phyloP scores from a whole-genome alignment of 345 rosid genomes.

The Sonneratia alba region DNA sequence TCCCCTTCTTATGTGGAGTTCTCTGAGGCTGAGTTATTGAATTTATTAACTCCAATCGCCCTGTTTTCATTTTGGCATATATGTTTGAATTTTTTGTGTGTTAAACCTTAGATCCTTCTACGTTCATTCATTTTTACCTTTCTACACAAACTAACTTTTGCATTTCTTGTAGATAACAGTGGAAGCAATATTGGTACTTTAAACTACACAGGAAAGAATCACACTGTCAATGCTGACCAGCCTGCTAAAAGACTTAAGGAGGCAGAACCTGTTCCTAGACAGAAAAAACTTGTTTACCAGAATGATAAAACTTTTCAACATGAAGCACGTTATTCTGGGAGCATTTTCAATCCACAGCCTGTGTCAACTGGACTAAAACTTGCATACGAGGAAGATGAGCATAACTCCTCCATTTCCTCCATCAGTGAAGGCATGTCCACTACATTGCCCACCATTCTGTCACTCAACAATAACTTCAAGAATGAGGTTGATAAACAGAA shows the following conservation, averaged over 20 bases:
- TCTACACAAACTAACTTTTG: neutral
- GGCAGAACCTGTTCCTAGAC: constrained; percentile 28
- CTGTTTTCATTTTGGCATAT: neutral
- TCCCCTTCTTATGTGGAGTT: neutral
- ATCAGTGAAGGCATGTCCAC: constrained; percentile 35
- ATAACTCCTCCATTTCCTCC: constrained; percentile 53
- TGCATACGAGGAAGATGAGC: constrained; percentile 64
- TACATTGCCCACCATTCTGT: constrained; percentile 31
- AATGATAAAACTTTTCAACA: constrained; percentile 32
- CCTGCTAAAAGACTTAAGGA: constrained; percentile 48
- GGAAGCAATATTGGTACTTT: constrained; percentile 36
- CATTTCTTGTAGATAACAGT: constrained; percentile 26
- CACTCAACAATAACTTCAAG: constrained; percentile 38
- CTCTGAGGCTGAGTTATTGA: neutral
- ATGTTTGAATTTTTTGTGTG: neutral
- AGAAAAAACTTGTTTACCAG: constrained; percentile 31
- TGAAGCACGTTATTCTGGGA: constrained; percentile 31
- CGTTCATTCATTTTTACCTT: neutral
- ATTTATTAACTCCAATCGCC: neutral
- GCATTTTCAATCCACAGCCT: constrained; percentile 38
- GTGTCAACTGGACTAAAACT: constrained; percentile 64
- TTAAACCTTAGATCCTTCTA: neutral
- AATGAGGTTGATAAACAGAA: constrained; percentile 47
- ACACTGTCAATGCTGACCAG: constrained; percentile 17
- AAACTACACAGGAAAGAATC: constrained; percentile 34